phyloP scores from a whole-genome alignment of 371 early-diverging fungal genomes.

The Circinella minor region DNA sequence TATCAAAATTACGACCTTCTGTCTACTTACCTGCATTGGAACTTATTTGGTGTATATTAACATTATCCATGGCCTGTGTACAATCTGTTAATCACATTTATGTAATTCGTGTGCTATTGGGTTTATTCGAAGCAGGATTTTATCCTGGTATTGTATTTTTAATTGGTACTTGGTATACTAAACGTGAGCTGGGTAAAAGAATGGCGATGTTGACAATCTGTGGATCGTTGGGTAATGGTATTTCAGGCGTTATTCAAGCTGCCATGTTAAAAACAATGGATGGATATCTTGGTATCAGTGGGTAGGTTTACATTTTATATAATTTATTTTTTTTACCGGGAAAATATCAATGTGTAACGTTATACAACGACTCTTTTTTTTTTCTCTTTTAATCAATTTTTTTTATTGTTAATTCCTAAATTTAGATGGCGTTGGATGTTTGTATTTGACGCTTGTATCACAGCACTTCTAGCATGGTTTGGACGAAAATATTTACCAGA shows the following conservation, averaged over 20 bases:
- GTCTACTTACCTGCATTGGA: slow-evolving; percentile 58
- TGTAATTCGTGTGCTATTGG: slow-evolving; percentile 59
- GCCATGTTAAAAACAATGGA: slow-evolving; percentile 50
- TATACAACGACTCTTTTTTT: not conserved
- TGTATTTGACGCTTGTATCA: slow-evolving; percentile 42
- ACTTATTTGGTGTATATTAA: slow-evolving; percentile 58
- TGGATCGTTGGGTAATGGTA: slow-evolving; percentile 44
- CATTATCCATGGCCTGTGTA: slow-evolving; percentile 64
- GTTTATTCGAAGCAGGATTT: slow-evolving; percentile 68
- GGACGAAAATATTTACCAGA: slow-evolving; percentile 45
- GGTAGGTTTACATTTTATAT: slow-evolving; percentile 32
- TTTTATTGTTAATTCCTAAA: not conserved
- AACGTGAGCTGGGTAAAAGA: slow-evolving; percentile 45
- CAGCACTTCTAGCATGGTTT: slow-evolving; percentile 31
- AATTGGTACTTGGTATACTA: slow-evolving; percentile 57
- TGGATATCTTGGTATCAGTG: slow-evolving; percentile 48
- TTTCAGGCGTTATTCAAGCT: slow-evolving; percentile 53
- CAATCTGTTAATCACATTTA: slow-evolving; percentile 52
- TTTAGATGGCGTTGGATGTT: slow-evolving; percentile 60
- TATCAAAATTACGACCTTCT: slow-evolving; percentile 58
- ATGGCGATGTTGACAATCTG: slow-evolving; percentile 45
- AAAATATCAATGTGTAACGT: too few species aligned
- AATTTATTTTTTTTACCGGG: too few species aligned
- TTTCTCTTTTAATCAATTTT: not conserved
- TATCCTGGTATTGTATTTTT: slow-evolving; percentile 58